Evolutionary conservation across 2,329 filamentous ascomycete species (phyloP), one percentile per base, ranked within the genome.

Genomic region (Fusarium kyushuense): DNA sequence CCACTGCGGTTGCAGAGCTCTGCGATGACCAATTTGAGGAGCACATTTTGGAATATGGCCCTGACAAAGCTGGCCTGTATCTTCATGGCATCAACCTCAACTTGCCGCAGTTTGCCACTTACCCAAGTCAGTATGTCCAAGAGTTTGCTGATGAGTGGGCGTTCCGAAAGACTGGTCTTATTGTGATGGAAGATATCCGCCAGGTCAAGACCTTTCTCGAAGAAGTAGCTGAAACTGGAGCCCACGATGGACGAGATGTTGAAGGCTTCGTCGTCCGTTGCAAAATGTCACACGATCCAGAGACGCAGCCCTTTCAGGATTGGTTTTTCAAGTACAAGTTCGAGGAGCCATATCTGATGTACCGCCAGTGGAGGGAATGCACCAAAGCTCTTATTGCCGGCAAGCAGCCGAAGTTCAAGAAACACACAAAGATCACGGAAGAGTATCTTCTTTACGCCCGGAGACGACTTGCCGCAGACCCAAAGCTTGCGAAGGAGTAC

Each of bases 311-410:
- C 1, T 96, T 90, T 77, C 82, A 87, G n/a, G 94, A 99, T 78
- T 99, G 96, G 96, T 99, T 99, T 80, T 99, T 99, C 89, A 99
- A 99, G 80, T 99, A 94, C 87, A 99, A 99, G 82, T 99, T 99
- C 63, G 96, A 99, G 76, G 96, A 99, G 81, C 96, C 96, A 1
- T 99, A 99, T 77, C 83, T 99, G 63, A 96, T 99, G 93, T 99
- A 98, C 80, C 90, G 96, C 25, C 96, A 99, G 81, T 99, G 96
- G 96, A 90, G 96, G 65, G 96, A 99, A 81, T 97, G 92, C 77
- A 99, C 96, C 41, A 98, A 97, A 78, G 87, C 92, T 7, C 80
- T 98, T 58, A 97, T 99, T 70, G 76, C 85, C 2, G 91, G 91
- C 16, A 91, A 88, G 72, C 81, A 87, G 38, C 93, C 94, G 13